A percentile compares a stretch with the other conserved stretches of the same genome.
phyloP scores from a whole-genome alignment of 495 filamentous ascomycete species.

The Penicillium subrubescens region DNA sequence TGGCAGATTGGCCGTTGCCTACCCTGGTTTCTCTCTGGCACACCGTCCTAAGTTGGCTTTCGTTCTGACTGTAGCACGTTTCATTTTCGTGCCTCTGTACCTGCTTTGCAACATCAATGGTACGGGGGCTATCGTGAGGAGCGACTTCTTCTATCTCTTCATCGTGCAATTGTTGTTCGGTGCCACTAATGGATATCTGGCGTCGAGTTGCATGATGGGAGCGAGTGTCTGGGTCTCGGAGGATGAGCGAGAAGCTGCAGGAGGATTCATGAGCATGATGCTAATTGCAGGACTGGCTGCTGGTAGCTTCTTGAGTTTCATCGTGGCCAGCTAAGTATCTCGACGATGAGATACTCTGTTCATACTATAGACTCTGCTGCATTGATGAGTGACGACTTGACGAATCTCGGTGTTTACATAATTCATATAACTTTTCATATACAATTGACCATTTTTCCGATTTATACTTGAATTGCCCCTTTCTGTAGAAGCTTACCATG shows the following conservation, averaged over 20 bases:
- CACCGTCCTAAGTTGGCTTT: conserved; percentile 66
- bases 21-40: conserved; percentile 61
- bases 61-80: conserved; percentile 59
- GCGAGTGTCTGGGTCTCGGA: conserved; percentile 75
- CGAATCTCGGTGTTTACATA: background rate
- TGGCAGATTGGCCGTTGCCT: conserved; percentile 70
- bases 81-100: conserved; percentile 81
- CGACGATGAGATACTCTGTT: background rate
- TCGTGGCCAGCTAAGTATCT: conserved; percentile 49
- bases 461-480: background rate
- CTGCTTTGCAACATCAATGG: conserved; percentile 83
- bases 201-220: conserved; percentile 87
- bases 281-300: conserved; percentile 79
- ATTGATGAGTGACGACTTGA: background rate
- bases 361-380: background rate
- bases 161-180: conserved; percentile 85
- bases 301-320: conserved; percentile 89
- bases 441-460: background rate
- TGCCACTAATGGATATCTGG: conserved; percentile 81
- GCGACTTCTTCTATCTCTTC: conserved; percentile 86
- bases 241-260: conserved; percentile 82
- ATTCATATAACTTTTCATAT: background rate
- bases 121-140: conserved; percentile 65
- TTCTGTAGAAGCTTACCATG: background rate
- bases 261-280: conserved; percentile 91